Percentiles rank a stretch among this genome's conserved stretches.
Evolutionary conservation across 331 rosid genomes (phyloP).

Genomic region (Cucumis variabilis): DNA sequence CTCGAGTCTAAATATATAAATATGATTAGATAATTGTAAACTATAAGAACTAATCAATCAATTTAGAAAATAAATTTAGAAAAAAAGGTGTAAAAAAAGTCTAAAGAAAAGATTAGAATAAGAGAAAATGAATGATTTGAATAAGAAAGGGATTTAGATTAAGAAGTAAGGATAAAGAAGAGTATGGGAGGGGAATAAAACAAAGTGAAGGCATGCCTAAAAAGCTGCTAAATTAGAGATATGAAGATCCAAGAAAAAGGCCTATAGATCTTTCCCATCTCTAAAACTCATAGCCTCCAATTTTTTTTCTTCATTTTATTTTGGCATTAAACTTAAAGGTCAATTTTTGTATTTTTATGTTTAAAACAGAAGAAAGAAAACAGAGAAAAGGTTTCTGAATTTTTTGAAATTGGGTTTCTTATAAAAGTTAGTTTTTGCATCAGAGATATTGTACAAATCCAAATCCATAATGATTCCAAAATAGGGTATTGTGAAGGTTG

Average conservation of each 20-base stretch:
- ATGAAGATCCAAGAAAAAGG: slow-evolving; percentile 12
- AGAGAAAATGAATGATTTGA: neutral
- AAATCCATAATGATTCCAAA: neutral
- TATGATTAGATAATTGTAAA: neutral
- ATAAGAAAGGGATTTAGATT: neutral
- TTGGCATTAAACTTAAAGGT: neutral
- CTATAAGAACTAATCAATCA: neutral
- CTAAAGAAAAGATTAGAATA: neutral
- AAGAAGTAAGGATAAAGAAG: neutral
- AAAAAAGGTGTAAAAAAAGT: neutral
- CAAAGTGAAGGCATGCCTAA: slow-evolving; percentile 26
- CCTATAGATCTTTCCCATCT: neutral
- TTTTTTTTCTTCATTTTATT: neutral
- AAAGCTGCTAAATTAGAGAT: slow-evolving; percentile 24
- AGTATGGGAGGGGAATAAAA: neutral
- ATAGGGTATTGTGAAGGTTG: neutral
- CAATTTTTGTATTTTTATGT: too few relatives aligned
- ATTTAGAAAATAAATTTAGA: neutral
- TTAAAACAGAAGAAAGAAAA: too few relatives aligned
- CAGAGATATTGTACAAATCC: neutral
- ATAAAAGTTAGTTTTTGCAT: slow-evolving; percentile 8
- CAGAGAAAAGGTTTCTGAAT: neutral
- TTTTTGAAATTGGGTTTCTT: slow-evolving; percentile 7
- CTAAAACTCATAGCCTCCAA: neutral
- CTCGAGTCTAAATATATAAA: too few relatives aligned